Evolutionary conservation across 2,329 filamentous ascomycete genomes (phyloP).

Genomic region (Hymenoscyphus fraxineus): DNA sequence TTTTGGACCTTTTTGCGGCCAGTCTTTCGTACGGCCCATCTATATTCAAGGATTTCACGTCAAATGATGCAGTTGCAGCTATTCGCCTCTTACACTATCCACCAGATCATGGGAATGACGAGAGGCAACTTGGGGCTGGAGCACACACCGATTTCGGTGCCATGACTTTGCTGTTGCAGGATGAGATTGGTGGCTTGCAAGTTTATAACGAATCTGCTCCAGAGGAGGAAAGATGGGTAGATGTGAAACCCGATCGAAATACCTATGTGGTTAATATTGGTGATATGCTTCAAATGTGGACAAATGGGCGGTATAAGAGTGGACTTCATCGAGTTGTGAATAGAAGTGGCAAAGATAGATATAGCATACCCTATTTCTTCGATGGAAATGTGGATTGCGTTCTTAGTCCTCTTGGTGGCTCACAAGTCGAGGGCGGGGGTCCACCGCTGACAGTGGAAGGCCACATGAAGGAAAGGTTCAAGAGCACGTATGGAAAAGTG

Average conservation of each 20-base stretch:
- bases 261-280: slow-evolving; percentile 50
- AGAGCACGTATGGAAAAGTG: slow-evolving; percentile 26
- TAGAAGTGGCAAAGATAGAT: slow-evolving; percentile 45
- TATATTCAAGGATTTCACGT: slow-evolving; percentile 43
- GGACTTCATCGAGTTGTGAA: slow-evolving; percentile 54
- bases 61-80: slow-evolving; percentile 40
- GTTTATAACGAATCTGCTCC: slow-evolving; percentile 40
- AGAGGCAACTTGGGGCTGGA: slow-evolving; percentile 27
- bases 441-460: slow-evolving; percentile 27
- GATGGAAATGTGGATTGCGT: slow-evolving; percentile 48
- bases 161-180: slow-evolving; percentile 51
- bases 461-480: slow-evolving; percentile 31
- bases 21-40: slow-evolving; percentile 42
- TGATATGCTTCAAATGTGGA: slow-evolving; percentile 47
- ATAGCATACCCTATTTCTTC: slow-evolving; percentile 53
- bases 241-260: slow-evolving; percentile 41
- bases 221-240: slow-evolving; percentile 36
- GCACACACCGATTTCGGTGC: slow-evolving; percentile 52
- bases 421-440: slow-evolving; percentile 15
- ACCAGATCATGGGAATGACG: slow-evolving; percentile 36
- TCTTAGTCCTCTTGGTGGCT: slow-evolving; percentile 27
- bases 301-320: slow-evolving; percentile 47
- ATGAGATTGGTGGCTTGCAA: slow-evolving; percentile 46
- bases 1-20: slow-evolving; percentile 42
- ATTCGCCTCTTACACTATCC: slow-evolving; percentile 50